phyloP scores from a whole-genome alignment of 2,329 filamentous ascomycete species.

The Paraconiothyrium sp. region DNA sequence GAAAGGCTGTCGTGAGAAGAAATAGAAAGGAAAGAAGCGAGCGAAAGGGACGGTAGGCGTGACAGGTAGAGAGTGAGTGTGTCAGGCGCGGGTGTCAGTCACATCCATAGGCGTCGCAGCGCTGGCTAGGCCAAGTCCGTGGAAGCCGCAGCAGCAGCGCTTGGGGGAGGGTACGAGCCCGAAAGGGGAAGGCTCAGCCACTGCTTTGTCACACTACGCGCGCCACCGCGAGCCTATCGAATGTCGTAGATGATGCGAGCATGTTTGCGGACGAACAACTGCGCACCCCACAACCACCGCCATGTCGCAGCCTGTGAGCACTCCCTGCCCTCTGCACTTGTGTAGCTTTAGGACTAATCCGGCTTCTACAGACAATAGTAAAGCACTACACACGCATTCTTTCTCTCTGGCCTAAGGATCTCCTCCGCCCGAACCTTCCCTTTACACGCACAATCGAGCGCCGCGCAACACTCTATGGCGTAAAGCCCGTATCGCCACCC shows the following conservation, averaged over 20 bases:
- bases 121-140: constrained; percentile 1
- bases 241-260: constrained; percentile 12
- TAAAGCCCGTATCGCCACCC: constrained; percentile 33
- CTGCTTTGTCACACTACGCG: constrained; percentile 13
- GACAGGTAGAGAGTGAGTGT: background rate
- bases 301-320: constrained; percentile 12
- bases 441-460: constrained; percentile 56
- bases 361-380: constrained; percentile 42
- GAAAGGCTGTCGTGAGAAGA: constrained; percentile 13
- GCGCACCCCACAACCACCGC: background rate
- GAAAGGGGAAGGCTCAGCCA: constrained; percentile 10
- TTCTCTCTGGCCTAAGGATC: constrained; percentile 60
- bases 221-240: constrained; percentile 9
- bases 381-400: constrained; percentile 62
- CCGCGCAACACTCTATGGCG: constrained; percentile 47
- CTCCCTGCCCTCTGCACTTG: background rate
- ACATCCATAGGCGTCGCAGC: constrained; percentile 1
- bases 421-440: constrained; percentile 58
- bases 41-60: constrained; percentile 6
- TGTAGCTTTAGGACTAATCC: background rate
- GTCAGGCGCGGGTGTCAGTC: constrained; percentile 19
- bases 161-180: background rate
- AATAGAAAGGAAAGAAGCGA: constrained; percentile 21
- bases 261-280: constrained; percentile 5
- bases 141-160: background rate